phyloP scores from a whole-genome alignment of 371 early-diverging fungal genomes.

The Capillidium heterosporum region DNA sequence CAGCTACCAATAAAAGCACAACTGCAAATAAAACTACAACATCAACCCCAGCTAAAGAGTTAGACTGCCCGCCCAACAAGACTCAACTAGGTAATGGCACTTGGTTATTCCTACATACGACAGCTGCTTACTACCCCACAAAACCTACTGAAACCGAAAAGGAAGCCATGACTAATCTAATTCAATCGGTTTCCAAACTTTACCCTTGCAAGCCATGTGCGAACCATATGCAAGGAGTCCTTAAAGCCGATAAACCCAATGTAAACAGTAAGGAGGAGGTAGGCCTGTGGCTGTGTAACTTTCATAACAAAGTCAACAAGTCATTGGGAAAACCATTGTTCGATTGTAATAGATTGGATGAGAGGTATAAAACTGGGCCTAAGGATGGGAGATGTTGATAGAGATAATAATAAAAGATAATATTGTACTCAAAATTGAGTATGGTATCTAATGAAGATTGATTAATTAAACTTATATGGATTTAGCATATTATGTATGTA shows the following conservation, averaged over 20 bases:
- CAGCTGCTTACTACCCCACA: conserved; percentile 95
- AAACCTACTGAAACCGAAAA: conserved; percentile 60
- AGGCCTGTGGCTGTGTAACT: conserved; percentile 79
- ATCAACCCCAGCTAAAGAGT: neutral
- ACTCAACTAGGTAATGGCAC: conserved; percentile 77
- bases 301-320: conserved; percentile 95
- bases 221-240: conserved; percentile 52
- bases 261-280: conserved; percentile 53
- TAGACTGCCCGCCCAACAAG: conserved; percentile 76
- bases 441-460: too few species aligned
- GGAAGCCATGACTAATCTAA: conserved; percentile 43
- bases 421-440: too few species aligned
- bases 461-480: too few species aligned
- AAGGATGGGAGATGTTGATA: conserved; percentile 45
- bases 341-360: conserved; percentile 85
- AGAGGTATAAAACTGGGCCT: conserved; percentile 83
- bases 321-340: conserved; percentile 78
- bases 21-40: neutral
- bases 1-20: neutral
- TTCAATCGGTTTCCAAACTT: conserved; percentile 60
- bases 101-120: conserved; percentile 97
- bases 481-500: too few species aligned
- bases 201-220: conserved; percentile 96
- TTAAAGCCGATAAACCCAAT: conserved; percentile 63
- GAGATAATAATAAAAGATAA: conserved; percentile 21